Evolutionary conservation across 1,284 basidiomycete species (phyloP).

Genomic region (Ustilago xerochloae): DNA sequence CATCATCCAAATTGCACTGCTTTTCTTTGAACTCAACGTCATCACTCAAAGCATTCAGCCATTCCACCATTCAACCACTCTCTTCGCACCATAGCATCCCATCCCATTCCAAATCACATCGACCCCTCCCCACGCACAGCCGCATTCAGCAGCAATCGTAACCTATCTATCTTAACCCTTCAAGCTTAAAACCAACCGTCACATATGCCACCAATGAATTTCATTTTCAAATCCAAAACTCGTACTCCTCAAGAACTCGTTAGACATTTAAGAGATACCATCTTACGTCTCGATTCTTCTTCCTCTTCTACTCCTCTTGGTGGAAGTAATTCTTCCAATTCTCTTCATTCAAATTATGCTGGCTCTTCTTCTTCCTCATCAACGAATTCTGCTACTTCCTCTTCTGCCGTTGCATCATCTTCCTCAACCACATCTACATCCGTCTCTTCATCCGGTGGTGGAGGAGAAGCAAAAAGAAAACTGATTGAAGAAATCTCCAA

Average conservation of each 20-base stretch:
- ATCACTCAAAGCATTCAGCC: no score
- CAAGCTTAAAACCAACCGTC: neutral
- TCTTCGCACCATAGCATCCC: no score
- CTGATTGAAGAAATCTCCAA: slow-evolving; percentile 88
- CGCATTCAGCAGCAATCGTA: no score
- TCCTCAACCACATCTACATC: slow-evolving; percentile 17
- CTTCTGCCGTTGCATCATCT: slow-evolving; percentile 9
- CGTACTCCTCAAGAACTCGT: slow-evolving; percentile 64
- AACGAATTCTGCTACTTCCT: slow-evolving; percentile 13
- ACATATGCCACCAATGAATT: slow-evolving; percentile 60
- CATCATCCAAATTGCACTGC: no score
- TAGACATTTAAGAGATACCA: slow-evolving; percentile 56
- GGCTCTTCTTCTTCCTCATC: slow-evolving; percentile 21
- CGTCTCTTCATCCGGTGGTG: slow-evolving; percentile 4
- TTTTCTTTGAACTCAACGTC: no score
- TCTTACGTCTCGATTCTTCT: slow-evolving; percentile 53
- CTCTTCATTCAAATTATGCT: slow-evolving; percentile 21
- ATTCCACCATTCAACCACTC: no score
- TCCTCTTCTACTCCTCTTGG: slow-evolving; percentile 25
- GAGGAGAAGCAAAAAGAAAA: slow-evolving; percentile 71
- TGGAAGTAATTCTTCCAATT: slow-evolving; percentile 29
- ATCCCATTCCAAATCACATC: no score
- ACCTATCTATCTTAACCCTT: no score
- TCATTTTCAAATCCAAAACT: slow-evolving; percentile 65
- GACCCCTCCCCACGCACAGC: no score